Conservation (phyloP, 805 yeast genomes). For the Vanderwaltozyma tropicalis region DNA sequence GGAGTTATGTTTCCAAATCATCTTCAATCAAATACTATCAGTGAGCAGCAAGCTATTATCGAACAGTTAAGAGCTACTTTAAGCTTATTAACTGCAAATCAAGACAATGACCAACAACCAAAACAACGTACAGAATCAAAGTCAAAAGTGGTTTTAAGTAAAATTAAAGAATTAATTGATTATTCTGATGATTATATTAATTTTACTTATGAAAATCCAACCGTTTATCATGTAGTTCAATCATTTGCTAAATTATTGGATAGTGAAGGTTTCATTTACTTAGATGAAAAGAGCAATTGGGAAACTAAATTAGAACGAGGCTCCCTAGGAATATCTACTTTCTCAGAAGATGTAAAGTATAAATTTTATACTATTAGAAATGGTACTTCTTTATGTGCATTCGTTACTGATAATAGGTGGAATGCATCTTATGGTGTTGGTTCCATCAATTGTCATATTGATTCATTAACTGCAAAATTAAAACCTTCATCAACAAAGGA, state of each 20-base stretch:
- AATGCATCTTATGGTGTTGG: slow-evolving; percentile 56
- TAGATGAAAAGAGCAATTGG: slow-evolving; percentile 49
- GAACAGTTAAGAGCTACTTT: neutral
- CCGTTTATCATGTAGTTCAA: slow-evolving; percentile 61
- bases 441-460: slow-evolving; percentile 65
- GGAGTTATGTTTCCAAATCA: too few species aligned
- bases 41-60: neutral
- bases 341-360: too few species aligned
- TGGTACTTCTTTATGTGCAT: slow-evolving; percentile 60
- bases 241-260: slow-evolving; percentile 40
- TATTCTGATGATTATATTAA: slow-evolving; percentile 37
- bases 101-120: too few species aligned
- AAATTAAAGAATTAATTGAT: neutral
- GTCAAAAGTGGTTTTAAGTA: too few species aligned
- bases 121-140: neutral
- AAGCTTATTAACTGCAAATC: neutral
- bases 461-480: slow-evolving; percentile 55
- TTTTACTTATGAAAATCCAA: slow-evolving; percentile 64
- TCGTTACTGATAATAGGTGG: slow-evolving; percentile 59
- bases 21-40: too few species aligned
- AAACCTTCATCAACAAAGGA: slow-evolving; percentile 61
- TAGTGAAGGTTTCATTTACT: slow-evolving; percentile 50
- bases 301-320: too few species aligned
- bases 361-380: slow-evolving; percentile 59
- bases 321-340: too few species aligned